Evolutionary conservation across 169 alveolate genomes (phyloP).

Genomic region (Plasmodium fragile): DNA sequence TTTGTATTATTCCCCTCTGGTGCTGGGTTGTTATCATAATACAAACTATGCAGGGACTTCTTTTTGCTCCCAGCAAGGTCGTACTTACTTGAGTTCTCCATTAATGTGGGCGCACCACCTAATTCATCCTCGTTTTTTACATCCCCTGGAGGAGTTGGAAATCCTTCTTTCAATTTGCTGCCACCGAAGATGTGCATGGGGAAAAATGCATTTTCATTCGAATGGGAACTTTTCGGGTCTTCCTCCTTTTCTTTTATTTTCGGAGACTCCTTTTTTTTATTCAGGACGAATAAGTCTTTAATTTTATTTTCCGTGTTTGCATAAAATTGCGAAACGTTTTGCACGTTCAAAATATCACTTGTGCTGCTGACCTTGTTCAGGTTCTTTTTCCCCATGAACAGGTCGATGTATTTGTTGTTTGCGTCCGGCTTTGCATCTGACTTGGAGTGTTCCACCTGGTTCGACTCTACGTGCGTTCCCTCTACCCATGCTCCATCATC

Average conservation of each 20-base stretch:
- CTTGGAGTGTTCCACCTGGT: background rate
- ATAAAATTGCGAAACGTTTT: constrained; percentile 31
- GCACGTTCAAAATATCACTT: background rate
- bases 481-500: background rate
- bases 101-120: background rate
- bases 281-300: constrained; percentile 17
- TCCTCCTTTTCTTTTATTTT: constrained; percentile 21
- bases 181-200: background rate
- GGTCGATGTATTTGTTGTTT: constrained; percentile 28
- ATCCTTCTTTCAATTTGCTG: background rate
- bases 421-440: background rate
- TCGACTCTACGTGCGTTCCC: background rate
- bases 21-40: background rate
- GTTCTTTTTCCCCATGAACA: constrained; percentile 50
- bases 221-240: background rate
- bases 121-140: background rate
- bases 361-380: constrained; percentile 10
- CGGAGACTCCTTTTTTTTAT: constrained; percentile 14
- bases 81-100: background rate
- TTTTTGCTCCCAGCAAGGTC: background rate
- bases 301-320: constrained; percentile 35
- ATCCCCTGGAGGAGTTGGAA: background rate
- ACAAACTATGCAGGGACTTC: background rate
- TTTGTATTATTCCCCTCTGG: background rate
- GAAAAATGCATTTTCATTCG: constrained; percentile 4